Conservation (phyloP, 2,329 filamentous ascomycete species). For the Diaporthe amygdali region DNA sequence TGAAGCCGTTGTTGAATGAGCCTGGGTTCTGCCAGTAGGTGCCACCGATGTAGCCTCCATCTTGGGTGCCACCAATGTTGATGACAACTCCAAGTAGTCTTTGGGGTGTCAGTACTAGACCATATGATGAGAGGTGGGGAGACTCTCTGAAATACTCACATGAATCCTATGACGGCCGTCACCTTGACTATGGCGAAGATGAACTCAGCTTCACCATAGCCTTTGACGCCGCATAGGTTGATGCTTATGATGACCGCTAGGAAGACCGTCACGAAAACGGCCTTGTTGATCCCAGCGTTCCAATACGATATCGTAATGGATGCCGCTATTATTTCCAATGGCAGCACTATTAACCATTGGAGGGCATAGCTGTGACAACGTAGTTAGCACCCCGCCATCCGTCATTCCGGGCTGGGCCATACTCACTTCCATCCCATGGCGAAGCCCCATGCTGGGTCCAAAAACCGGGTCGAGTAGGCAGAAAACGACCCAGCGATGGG, state of each 20-base stretch:
- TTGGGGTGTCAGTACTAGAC: constrained; percentile 19
- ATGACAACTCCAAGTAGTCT: constrained; percentile 86
- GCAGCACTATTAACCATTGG: constrained; percentile 85
- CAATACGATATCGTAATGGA: constrained; percentile 86
- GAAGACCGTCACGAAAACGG: constrained; percentile 85
- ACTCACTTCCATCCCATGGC: constrained; percentile 92
- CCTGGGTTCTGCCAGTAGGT: constrained; percentile 79
- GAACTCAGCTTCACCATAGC: constrained; percentile 90
- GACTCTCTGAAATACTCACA: constrained; percentile 57
- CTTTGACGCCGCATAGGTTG: constrained; percentile 87
- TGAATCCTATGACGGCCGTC: constrained; percentile 84
- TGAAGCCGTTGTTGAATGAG: constrained; percentile 85
- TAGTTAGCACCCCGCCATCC: constrained; percentile 12
- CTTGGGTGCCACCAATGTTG: constrained; percentile 79
- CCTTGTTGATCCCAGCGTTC: constrained; percentile 67
- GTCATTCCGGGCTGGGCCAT: background rate
- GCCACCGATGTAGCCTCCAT: constrained; percentile 80
- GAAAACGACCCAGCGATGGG: constrained; percentile 93
- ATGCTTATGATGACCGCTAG: constrained; percentile 76
- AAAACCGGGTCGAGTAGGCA: constrained; percentile 87
- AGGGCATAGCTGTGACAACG: constrained; percentile 70
- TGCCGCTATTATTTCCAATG: constrained; percentile 86
- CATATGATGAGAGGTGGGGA: too few relatives aligned
- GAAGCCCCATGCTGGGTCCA: constrained; percentile 94
- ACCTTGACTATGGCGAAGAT: constrained; percentile 88